phyloP scores from a whole-genome alignment of 1,284 basidiomycete species.

The Fistulinella staudtii region DNA sequence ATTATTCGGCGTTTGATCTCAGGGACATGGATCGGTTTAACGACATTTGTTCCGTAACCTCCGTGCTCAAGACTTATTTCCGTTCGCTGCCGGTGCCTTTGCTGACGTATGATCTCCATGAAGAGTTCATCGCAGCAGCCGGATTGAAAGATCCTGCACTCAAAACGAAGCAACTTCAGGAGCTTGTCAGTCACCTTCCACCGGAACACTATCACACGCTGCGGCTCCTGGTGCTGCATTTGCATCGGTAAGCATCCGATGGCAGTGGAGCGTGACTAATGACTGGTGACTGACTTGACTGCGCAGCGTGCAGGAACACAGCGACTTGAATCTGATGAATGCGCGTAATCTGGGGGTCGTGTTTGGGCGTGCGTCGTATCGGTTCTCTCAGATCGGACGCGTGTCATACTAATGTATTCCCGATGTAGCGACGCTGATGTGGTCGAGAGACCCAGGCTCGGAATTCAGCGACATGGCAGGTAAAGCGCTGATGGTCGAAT shows the following conservation, averaged over 20 bases:
- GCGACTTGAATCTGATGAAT: slow-evolving; percentile 87
- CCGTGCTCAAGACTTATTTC: slow-evolving; percentile 97
- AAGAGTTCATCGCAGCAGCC: slow-evolving; percentile 80
- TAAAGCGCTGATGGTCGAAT: slow-evolving; percentile 88
- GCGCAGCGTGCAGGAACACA: slow-evolving; percentile 63
- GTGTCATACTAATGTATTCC: slow-evolving; percentile 8
- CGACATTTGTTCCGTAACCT: slow-evolving; percentile 95
- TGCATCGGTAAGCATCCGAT: slow-evolving; percentile 60
- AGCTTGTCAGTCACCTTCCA: slow-evolving; percentile 78
- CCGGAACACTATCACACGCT: slow-evolving; percentile 86
- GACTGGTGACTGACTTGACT: neutral
- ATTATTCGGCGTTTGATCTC: slow-evolving; percentile 86
- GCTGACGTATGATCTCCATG: slow-evolving; percentile 88
- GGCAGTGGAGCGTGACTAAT: slow-evolving; percentile 2
- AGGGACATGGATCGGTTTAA: slow-evolving; percentile 88
- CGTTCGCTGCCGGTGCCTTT: slow-evolving; percentile 87
- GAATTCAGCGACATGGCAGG: slow-evolving; percentile 98
- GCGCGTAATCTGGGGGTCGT: slow-evolving; percentile 98
- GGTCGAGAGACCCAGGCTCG: slow-evolving; percentile 78
- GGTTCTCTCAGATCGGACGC: neutral
- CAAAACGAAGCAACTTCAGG: slow-evolving; percentile 62
- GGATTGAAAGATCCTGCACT: slow-evolving; percentile 60
- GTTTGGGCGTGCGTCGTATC: slow-evolving; percentile 83
- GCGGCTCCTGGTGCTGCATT: slow-evolving; percentile 79
- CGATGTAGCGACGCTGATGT: slow-evolving; percentile 83